Conservation (phyloP, 2,329 filamentous ascomycete species). For the Exserohilum rostratum region DNA sequence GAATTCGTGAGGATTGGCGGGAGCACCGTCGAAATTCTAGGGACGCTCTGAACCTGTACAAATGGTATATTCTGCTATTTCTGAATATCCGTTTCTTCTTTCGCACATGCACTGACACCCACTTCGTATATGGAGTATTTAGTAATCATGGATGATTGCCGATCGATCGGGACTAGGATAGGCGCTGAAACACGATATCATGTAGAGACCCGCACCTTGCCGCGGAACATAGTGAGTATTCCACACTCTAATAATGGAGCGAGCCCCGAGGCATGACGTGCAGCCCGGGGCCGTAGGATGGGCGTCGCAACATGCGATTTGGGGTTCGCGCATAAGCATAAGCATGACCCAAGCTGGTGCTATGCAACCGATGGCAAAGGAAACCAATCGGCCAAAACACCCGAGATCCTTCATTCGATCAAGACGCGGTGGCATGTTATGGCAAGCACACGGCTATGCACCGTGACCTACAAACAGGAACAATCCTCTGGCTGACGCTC, state of each 20-base stretch:
- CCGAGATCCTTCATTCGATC: neutral
- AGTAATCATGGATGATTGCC: too few species aligned
- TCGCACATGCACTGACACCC: too few species aligned
- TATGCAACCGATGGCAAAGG: constrained; percentile 3
- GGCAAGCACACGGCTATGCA: neutral
- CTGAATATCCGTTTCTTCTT: too few species aligned
- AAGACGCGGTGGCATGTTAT: neutral
- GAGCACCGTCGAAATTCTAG: too few species aligned
- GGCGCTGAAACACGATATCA: neutral
- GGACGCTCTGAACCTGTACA: too few species aligned
- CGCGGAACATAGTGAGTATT: neutral
- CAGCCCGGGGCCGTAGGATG: neutral
- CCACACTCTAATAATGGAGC: constrained; percentile 1
- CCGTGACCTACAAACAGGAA: neutral
- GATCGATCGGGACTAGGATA: too few species aligned
- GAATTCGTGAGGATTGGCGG: too few species aligned
- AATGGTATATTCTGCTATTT: too few species aligned
- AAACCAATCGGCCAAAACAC: neutral
- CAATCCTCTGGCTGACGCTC: neutral
- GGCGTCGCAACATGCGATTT: neutral
- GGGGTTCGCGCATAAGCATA: constrained; percentile 7
- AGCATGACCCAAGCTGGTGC: neutral
- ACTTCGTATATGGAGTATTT: too few species aligned
- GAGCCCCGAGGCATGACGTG: neutral
- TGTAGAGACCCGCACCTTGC: neutral